These are phyloP conservation scores for Colletotrichum plurivorum DNA, from an alignment of 2,329 filamentous ascomycete species.

Conservation along the genomic window DNA sequence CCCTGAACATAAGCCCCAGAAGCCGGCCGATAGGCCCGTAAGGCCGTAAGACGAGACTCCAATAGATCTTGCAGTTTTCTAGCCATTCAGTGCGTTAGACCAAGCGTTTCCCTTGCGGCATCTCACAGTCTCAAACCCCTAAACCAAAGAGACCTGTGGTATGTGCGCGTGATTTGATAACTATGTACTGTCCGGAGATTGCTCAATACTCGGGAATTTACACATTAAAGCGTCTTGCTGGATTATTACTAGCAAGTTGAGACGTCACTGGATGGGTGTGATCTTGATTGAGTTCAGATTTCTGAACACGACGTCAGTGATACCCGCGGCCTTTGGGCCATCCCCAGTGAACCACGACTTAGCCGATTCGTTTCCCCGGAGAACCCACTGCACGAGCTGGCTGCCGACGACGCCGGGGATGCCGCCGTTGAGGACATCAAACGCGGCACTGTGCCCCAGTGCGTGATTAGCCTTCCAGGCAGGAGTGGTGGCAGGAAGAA, in stretches of 20 bases:
- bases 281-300: slow-evolving; percentile 20
- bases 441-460: slow-evolving; percentile 27
- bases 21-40: too few relatives aligned
- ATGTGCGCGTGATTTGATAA: too few relatives aligned
- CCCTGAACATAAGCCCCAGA: too few relatives aligned
- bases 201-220: not conserved
- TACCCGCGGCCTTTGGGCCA: not conserved
- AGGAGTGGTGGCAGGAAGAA: slow-evolving; percentile 7
- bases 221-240: not conserved
- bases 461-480: slow-evolving; percentile 29
- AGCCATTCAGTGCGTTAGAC: too few relatives aligned
- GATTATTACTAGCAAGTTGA: not conserved
- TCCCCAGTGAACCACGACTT: slow-evolving; percentile 21
- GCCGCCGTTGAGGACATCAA: slow-evolving; percentile 18
- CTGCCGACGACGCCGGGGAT: slow-evolving; percentile 14
- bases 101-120: too few relatives aligned
- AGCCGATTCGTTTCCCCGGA: slow-evolving; percentile 20
- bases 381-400: slow-evolving; percentile 20
- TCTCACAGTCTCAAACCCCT: too few relatives aligned
- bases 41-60: too few relatives aligned
- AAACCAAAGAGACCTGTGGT: too few relatives aligned
- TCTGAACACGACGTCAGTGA: slow-evolving; percentile 1
- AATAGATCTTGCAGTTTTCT: too few relatives aligned
- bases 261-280: slow-evolving; percentile 6
- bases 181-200: too few relatives aligned